Evolutionary conservation across 169 alveolate genomes (phyloP).

Genomic region (Eimeria praecox): DNA sequence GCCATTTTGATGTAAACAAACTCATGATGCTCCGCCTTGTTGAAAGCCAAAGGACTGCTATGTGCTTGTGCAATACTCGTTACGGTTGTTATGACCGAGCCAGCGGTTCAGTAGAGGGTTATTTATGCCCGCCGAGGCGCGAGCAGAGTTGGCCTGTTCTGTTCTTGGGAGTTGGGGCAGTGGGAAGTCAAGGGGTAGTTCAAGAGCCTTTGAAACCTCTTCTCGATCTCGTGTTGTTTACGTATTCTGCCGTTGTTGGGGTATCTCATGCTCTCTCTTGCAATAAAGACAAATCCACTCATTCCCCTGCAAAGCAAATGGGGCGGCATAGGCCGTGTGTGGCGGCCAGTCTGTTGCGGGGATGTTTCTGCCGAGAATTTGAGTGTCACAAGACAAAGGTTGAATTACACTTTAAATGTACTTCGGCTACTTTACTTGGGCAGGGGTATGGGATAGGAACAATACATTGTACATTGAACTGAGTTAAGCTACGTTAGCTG

Average conservation of each 20-base stretch:
- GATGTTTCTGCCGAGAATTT: slow-evolving; percentile 20
- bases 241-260: background rate
- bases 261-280: background rate
- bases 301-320: background rate
- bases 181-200: background rate
- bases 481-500: no score
- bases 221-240: slow-evolving; percentile 9
- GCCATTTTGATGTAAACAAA: background rate
- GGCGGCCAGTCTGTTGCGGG: background rate
- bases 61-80: background rate
- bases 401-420: slow-evolving; percentile 4
- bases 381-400: slow-evolving; percentile 32
- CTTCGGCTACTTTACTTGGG: background rate
- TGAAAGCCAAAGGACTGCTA: background rate
- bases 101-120: background rate
- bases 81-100: background rate
- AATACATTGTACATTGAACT: no score
- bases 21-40: background rate
- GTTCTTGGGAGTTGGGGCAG: background rate
- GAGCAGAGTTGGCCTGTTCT: background rate
- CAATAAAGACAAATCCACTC: background rate
- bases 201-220: slow-evolving; percentile 16
- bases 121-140: background rate
- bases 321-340: background rate
- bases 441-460: background rate